Percentiles rank a stretch among this genome's conserved stretches.
Evolutionary conservation across 768 basidiomycete genomes (phyloP).

Genomic region (Amanita inopinata): DNA sequence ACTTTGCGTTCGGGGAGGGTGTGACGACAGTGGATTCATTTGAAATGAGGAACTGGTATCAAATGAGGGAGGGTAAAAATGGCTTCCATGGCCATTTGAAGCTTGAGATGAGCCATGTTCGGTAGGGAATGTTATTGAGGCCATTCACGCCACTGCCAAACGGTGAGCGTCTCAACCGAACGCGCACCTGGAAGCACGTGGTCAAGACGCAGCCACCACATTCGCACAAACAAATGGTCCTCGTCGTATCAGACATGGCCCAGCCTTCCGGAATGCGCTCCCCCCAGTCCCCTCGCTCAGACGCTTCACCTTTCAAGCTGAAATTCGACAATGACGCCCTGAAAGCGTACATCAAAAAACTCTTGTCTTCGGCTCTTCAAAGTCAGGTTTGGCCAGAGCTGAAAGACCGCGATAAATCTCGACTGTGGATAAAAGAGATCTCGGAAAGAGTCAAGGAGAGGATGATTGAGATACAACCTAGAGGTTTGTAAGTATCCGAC

Average conservation of each 20-base stretch:
- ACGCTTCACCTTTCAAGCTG: slow-evolving; percentile 44
- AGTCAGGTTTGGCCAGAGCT: slow-evolving; percentile 55
- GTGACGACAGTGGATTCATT: slow-evolving; percentile 73
- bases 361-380: slow-evolving; percentile 61
- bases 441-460: slow-evolving; percentile 78
- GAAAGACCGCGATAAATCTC: slow-evolving; percentile 61
- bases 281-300: slow-evolving; percentile 49
- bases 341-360: slow-evolving; percentile 74
- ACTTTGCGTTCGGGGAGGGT: slow-evolving; percentile 69
- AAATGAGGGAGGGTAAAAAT: slow-evolving; percentile 50
- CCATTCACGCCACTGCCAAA: slow-evolving; percentile 33
- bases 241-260: slow-evolving; percentile 16
- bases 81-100: slow-evolving; percentile 33
- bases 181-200: slow-evolving; percentile 2
- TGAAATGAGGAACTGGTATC: slow-evolving; percentile 58
- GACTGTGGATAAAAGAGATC: slow-evolving; percentile 75
- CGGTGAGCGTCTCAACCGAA: not conserved
- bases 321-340: slow-evolving; percentile 70
- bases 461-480: slow-evolving; percentile 76
- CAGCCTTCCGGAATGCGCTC: slow-evolving; percentile 44
- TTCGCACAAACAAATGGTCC: no score
- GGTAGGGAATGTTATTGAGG: slow-evolving; percentile 55
- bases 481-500: slow-evolving; percentile 61
- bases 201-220: no score
- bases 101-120: slow-evolving; percentile 29